Conservation (phyloP, 192 early-diverging fungal genomes). For the Backusella circina region DNA sequence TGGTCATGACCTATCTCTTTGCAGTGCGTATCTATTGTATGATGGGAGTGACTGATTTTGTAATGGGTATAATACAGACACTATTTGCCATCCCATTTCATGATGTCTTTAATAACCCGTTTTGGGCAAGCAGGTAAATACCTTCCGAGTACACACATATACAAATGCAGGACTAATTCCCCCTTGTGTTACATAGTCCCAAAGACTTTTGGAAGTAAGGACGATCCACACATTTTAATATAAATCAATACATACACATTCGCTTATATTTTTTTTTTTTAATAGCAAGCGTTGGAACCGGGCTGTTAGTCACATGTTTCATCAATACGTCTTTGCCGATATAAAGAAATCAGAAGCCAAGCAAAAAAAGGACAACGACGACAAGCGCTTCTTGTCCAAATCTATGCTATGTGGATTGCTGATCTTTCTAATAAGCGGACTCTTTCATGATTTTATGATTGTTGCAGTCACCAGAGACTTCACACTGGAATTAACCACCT, state of each 20-base stretch:
- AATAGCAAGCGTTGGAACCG: conserved; percentile 4
- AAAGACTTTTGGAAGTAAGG: conserved; percentile 15
- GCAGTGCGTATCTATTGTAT: conserved; percentile 5
- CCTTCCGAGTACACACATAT: neutral
- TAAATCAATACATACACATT: too few species aligned
- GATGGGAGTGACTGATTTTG: neutral
- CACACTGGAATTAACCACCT: neutral
- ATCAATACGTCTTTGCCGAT: neutral
- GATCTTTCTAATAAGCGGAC: neutral
- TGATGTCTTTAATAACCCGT: conserved; percentile 9
- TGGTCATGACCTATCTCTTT: neutral
- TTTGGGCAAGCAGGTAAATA: neutral
- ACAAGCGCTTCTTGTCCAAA: neutral
- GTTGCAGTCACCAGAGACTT: neutral
- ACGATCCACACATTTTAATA: too few species aligned
- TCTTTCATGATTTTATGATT: conserved; percentile 10
- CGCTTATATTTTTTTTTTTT: too few species aligned
- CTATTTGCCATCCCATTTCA: neutral
- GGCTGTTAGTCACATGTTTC: neutral
- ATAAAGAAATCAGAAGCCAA: neutral
- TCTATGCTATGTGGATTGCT: neutral
- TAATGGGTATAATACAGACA: neutral
- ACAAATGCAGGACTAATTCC: neutral
- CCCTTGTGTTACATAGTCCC: neutral
- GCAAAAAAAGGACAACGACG: neutral